These are phyloP conservation scores for Dendrobium nobile DNA, from an alignment of 106 monocot genomes.

Conservation along the genomic window DNA sequence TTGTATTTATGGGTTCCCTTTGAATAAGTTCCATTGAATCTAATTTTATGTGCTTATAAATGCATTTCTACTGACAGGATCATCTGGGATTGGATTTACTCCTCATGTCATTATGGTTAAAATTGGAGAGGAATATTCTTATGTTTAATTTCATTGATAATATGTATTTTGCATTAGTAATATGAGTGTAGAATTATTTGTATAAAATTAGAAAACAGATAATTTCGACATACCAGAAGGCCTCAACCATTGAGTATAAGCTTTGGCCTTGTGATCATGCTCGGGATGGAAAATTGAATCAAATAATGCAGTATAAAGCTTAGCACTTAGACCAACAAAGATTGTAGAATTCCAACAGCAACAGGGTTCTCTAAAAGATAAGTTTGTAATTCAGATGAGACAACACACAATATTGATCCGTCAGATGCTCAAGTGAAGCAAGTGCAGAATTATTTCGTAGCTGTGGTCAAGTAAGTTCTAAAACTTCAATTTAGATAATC, in stretches of 20 bases:
- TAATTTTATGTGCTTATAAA: background rate
- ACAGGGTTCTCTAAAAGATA: conserved; percentile 30
- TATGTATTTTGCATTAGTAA: background rate
- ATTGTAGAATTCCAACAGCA: conserved; percentile 58
- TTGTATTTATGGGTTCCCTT: too few relatives aligned
- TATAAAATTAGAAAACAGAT: background rate
- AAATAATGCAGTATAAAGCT: conserved; percentile 41
- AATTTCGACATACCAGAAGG: too few relatives aligned
- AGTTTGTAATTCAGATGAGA: conserved; percentile 55
- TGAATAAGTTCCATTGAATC: background rate
- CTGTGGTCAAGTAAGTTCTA: too few relatives aligned
- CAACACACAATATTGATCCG: conserved; percentile 89
- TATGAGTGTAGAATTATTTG: background rate
- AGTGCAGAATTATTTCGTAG: conserved; percentile 6
- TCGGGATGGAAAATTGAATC: conserved; percentile 22
- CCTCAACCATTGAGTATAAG: conserved; percentile 7
- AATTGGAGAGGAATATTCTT: conserved; percentile 51
- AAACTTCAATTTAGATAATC: too few relatives aligned
- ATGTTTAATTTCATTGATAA: background rate
- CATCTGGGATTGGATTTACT: conserved; percentile 56
- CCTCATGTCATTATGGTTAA: conserved; percentile 77
- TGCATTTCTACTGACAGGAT: conserved; percentile 33
- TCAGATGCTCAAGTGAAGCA: conserved; percentile 51
- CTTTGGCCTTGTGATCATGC: conserved; percentile 14
- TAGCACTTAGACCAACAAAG: conserved; percentile 66